A percentile compares a stretch with the other conserved stretches of the same genome.
phyloP scores from a whole-genome alignment of 306 rosid species.

The Citrullus amarus region DNA sequence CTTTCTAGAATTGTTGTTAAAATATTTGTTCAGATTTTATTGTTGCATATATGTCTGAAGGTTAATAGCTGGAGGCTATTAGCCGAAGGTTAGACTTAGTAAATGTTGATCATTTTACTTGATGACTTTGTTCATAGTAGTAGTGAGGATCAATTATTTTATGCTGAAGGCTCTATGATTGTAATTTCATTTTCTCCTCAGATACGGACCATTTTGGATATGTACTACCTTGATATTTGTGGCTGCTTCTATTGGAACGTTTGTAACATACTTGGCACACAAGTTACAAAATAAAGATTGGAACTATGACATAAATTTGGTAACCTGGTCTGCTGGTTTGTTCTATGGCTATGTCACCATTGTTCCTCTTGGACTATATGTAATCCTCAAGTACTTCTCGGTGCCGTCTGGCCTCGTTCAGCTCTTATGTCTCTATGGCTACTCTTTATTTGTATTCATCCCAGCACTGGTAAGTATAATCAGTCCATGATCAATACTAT shows the following conservation, averaged over 20 bases:
- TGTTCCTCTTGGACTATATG: slow-evolving; percentile 63
- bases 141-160: background rate
- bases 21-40: background rate
- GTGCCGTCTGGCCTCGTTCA: slow-evolving; percentile 88
- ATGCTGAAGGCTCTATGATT: slow-evolving; percentile 6
- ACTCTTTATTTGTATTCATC: slow-evolving; percentile 81
- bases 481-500: background rate
- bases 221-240: slow-evolving; percentile 90
- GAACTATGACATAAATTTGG: slow-evolving; percentile 86
- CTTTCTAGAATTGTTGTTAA: background rate
- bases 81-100: background rate
- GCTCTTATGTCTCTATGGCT: slow-evolving; percentile 87
- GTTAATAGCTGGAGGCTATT: background rate
- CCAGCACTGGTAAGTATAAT: slow-evolving; percentile 69
- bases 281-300: slow-evolving; percentile 63
- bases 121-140: background rate
- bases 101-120: background rate
- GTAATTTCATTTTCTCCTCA: slow-evolving; percentile 18
- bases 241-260: slow-evolving; percentile 90
- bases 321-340: slow-evolving; percentile 93
- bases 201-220: slow-evolving; percentile 99
- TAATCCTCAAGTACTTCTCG: slow-evolving; percentile 84
- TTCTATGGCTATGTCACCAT: slow-evolving; percentile 85
- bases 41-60: background rate
- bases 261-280: slow-evolving; percentile 85